Conservation (phyloP, 2,329 filamentous ascomycete genomes). For the Chaetomium globosum region DNA sequence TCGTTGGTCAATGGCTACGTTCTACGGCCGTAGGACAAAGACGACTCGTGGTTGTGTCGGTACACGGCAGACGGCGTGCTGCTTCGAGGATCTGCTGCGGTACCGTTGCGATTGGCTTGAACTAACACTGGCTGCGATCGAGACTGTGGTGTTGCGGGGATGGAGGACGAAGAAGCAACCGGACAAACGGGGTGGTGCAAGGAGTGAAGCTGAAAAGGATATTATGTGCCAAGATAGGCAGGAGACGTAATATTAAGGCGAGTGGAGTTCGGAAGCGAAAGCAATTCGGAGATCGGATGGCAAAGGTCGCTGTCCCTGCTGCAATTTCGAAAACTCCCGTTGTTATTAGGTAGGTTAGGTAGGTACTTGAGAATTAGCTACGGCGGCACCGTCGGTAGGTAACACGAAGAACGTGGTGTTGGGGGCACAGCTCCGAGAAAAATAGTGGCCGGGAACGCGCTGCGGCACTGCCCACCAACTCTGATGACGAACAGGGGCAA, state of each 20-base stretch:
- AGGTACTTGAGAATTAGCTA: conserved; percentile 1
- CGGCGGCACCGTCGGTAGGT: background rate
- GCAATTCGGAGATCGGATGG: conserved; percentile 14
- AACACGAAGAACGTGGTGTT: conserved; percentile 5
- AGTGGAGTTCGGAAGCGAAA: conserved; percentile 3
- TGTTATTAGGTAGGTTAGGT: background rate
- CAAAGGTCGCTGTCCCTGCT: background rate
- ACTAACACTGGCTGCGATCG: background rate
- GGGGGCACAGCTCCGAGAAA: conserved; percentile 22
- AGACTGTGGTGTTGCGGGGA: background rate
- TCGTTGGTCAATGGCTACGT: conserved; percentile 11
- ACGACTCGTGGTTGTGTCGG: background rate
- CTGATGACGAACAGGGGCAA: conserved; percentile 26
- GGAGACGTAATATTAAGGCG: conserved; percentile 19
- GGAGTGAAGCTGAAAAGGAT: conserved; percentile 15
- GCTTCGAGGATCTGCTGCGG: conserved; percentile 5
- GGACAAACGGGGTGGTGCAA: background rate
- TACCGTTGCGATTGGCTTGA: background rate
- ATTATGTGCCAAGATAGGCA: conserved; percentile 26
- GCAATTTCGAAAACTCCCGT: background rate
- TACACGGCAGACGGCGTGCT: background rate
- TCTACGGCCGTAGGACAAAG: conserved; percentile 24
- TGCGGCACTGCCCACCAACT: conserved; percentile 24
- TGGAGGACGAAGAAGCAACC: background rate
- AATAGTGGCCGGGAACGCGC: conserved; percentile 2